These are phyloP conservation scores for Penicillium paxilli DNA, from an alignment of 495 filamentous ascomycete genomes.

Conservation along the genomic window DNA sequence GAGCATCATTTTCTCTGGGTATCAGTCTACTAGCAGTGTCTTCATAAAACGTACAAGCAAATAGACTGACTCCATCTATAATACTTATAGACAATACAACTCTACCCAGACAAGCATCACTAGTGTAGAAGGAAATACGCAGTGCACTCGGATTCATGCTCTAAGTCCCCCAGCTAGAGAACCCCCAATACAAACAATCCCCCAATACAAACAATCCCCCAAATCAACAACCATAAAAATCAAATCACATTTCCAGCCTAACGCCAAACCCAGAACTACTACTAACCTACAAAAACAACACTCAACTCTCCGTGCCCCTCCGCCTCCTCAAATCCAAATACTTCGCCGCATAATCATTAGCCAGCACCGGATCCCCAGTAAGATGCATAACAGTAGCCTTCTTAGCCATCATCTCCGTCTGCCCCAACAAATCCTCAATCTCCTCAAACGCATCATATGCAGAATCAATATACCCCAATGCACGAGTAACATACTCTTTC, in stretches of 20 bases:
- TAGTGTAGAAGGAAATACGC: no score
- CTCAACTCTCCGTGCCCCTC: constrained; percentile 19
- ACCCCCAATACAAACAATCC: no score
- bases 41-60: no score
- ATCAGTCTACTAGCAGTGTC: no score
- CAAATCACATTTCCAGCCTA: background rate
- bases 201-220: no score
- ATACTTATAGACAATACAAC: no score
- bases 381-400: constrained; percentile 79
- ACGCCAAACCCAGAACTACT: background rate
- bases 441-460: constrained; percentile 68
- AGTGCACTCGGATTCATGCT: no score
- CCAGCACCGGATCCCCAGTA: constrained; percentile 66
- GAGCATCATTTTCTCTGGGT: no score
- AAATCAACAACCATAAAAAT: no score
- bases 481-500: constrained; percentile 63
- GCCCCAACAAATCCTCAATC: constrained; percentile 71
- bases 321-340: constrained; percentile 61
- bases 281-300: background rate
- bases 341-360: constrained; percentile 73
- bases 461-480: constrained; percentile 65
- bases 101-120: no score
- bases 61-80: no score
- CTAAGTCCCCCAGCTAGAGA: no score
- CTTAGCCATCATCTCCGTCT: constrained; percentile 84